Evolutionary conservation across 1,139 yeast species (phyloP), one percentile per base, ranked within the genome.

Genomic region (Pichia sp.): DNA sequence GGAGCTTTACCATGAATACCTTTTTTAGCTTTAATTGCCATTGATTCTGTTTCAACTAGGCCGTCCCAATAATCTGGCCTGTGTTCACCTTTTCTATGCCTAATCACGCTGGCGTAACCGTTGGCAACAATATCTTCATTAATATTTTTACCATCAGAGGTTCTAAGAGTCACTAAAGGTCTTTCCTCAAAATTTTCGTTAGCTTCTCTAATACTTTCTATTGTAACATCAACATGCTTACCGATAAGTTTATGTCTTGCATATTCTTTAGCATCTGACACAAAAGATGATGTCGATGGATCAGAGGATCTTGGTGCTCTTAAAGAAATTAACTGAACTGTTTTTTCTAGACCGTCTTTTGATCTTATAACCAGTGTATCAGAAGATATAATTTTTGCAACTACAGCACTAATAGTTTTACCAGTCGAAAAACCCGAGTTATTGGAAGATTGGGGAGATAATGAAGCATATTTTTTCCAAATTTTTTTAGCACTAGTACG

Each of bases 51-150:
- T 63, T 86, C 95, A 44, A 86, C 66, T 50, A 87, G 73, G 49
- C 73, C 74, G 62, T 87, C 96, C 94, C 95, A 86, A 57, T 80
- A 75, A 39, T 81, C 75, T 1, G 95, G 81, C 57, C 89, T 75
- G 61, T 83, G 88, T 40, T 78, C 77, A 52, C 85, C 88, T 64
- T 81, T 82, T 61, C 83, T 81, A 66, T 86, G 95, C 63, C 80
- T 81, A 52, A 85, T 75, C 29, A 86, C 95, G n/a, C 85, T 71
- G 26, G 88, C 95, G 67, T 74, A 78, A 7, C 96, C 96, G 50
- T 71, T 73, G 39, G 73, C 68, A 34, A 87, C 82, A 47, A 87
- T 65, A 29, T 71, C 59, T 58, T 80, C 79, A n/a, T 87, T 79
- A 43, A 87, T 70, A 59, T 85, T 86, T 45, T 68, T 68, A 43